Conservation (phyloP, 2,329 filamentous ascomycete genomes). For the Stagonosporopsis cucurbitacearum region DNA sequence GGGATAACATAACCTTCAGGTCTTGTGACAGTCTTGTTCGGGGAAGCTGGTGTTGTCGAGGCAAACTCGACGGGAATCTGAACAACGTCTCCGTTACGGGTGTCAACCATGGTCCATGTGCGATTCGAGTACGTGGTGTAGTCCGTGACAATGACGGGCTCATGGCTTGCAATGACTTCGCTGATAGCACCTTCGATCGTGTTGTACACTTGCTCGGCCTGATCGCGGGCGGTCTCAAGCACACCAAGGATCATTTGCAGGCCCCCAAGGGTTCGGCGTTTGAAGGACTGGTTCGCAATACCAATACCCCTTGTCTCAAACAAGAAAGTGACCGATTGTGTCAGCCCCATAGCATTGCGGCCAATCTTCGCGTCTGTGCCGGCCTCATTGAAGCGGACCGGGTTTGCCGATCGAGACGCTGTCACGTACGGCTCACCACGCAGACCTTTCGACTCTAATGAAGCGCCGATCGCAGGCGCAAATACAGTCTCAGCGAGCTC, state of each 20-base stretch:
- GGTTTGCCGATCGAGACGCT: slow-evolving; percentile 29
- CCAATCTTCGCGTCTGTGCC: slow-evolving; percentile 48
- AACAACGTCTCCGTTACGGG: slow-evolving; percentile 38
- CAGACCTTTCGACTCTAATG: slow-evolving; percentile 35
- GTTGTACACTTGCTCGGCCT: slow-evolving; percentile 32
- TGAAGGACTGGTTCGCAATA: slow-evolving; percentile 45
- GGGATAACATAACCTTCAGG: slow-evolving; percentile 49
- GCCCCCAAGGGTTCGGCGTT: slow-evolving; percentile 41
- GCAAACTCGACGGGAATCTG: slow-evolving; percentile 45
- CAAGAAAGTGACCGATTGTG: slow-evolving; percentile 45
- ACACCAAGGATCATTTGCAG: slow-evolving; percentile 45
- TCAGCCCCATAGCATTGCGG: slow-evolving; percentile 47
- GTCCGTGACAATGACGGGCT: slow-evolving; percentile 44
- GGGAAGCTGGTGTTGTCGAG: slow-evolving; percentile 44
- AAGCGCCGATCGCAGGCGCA: slow-evolving; percentile 41
- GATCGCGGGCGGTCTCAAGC: slow-evolving; percentile 43
- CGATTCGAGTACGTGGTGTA: slow-evolving; percentile 33
- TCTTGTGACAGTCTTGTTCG: slow-evolving; percentile 43
- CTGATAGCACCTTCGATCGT: slow-evolving; percentile 40
- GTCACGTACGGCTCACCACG: slow-evolving; percentile 47
- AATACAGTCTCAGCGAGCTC: slow-evolving; percentile 45
- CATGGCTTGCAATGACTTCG: slow-evolving; percentile 32
- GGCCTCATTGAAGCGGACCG: slow-evolving; percentile 40
- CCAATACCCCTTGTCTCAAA: slow-evolving; percentile 48
- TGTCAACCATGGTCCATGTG: slow-evolving; percentile 46